Conservation (phyloP, 1,139 yeast genomes). For the Kluyveromyces sp. region DNA sequence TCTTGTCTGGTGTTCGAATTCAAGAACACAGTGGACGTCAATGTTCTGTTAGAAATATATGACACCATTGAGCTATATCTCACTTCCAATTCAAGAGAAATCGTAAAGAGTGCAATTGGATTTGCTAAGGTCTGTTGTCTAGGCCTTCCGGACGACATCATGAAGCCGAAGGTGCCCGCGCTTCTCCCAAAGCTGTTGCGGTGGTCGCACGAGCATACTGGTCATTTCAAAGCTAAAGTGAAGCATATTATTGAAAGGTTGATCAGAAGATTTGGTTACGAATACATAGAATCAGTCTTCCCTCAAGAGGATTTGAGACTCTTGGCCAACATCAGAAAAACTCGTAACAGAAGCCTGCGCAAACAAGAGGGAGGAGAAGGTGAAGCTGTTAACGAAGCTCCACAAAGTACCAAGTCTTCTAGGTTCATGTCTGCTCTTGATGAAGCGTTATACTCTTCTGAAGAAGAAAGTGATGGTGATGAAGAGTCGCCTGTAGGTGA, state of each 20-base stretch:
- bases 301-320: conserved; percentile 86
- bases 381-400: conserved; percentile 22
- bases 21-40: conserved; percentile 51
- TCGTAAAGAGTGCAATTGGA: conserved; percentile 90
- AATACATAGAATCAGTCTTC: conserved; percentile 66
- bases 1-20: conserved; percentile 85
- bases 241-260: conserved; percentile 89
- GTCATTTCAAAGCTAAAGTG: conserved; percentile 86
- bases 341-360: conserved; percentile 77
- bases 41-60: conserved; percentile 62
- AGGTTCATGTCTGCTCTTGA: conserved; percentile 78
- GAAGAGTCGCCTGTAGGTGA: conserved; percentile 24
- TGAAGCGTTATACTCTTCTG: conserved; percentile 50
- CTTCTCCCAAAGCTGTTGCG: conserved; percentile 67
- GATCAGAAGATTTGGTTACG: conserved; percentile 83
- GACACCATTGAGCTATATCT: conserved; percentile 87
- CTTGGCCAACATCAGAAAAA: conserved; percentile 75
- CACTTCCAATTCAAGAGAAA: conserved; percentile 86
- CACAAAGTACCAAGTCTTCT: conserved; percentile 30
- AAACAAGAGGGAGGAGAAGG: conserved; percentile 45
- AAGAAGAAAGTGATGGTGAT: conserved; percentile 33
- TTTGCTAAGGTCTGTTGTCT: conserved; percentile 87
- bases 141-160: conserved; percentile 73
- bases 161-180: conserved; percentile 58
- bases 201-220: conserved; percentile 95